These are phyloP conservation scores for Aspergillus neotritici DNA, from an alignment of 2,329 filamentous ascomycete genomes.

Conservation along the genomic window DNA sequence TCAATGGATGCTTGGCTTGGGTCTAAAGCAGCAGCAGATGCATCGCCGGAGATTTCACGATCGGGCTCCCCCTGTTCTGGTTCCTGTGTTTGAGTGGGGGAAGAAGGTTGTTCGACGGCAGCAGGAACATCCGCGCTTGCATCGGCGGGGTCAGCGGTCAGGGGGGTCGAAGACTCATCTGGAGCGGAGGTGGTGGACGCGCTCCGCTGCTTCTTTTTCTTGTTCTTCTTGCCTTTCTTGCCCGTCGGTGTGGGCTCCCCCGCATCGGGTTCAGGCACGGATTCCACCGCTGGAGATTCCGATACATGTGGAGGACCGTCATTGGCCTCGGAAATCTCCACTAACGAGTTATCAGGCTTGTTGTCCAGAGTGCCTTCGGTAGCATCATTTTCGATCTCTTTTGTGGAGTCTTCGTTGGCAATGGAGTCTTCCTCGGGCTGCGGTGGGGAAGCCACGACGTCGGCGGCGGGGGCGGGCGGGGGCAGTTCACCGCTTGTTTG, in stretches of 20 bases:
- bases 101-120: slow-evolving; percentile 2
- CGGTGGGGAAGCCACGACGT: background rate
- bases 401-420: slow-evolving; percentile 6
- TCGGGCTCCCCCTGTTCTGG: background rate
- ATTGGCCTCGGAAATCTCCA: slow-evolving; percentile 18
- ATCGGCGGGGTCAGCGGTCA: background rate
- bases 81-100: background rate
- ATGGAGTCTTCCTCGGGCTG: background rate
- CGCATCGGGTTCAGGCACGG: slow-evolving; percentile 10
- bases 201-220: slow-evolving; percentile 17
- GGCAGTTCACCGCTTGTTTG: slow-evolving; percentile 16
- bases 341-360: background rate
- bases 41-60: too few species aligned
- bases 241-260: slow-evolving; percentile 8
- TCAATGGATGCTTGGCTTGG: too few species aligned
- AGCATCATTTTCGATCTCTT: slow-evolving; percentile 3
- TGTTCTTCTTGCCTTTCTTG: slow-evolving; percentile 18
- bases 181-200: slow-evolving; percentile 4
- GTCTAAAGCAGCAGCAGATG: too few species aligned
- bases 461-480: slow-evolving; percentile 1
- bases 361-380: background rate
- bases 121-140: slow-evolving; percentile 1
- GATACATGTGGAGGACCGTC: slow-evolving; percentile 16
- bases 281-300: slow-evolving; percentile 5
- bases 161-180: background rate